These are phyloP conservation scores for Santalum album DNA, from an alignment of 164 flowering plant species.

Conservation along the genomic window DNA sequence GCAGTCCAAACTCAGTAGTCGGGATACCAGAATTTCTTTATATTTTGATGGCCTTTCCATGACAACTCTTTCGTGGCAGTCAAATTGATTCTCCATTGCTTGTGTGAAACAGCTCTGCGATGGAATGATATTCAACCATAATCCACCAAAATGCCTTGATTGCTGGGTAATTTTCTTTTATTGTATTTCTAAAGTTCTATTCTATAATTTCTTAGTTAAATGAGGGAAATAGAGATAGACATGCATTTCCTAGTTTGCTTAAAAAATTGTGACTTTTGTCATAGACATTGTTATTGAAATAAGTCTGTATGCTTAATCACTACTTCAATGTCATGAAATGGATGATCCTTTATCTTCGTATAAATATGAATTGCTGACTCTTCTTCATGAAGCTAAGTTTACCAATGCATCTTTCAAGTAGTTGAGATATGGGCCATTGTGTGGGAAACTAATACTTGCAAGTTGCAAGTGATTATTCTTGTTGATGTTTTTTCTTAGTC, in stretches of 20 bases:
- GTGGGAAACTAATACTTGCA: not conserved
- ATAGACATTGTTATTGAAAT: too few relatives aligned
- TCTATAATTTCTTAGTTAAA: not conserved
- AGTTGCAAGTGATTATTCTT: not conserved
- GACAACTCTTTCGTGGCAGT: not conserved
- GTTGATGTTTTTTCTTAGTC: not conserved
- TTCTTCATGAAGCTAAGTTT: not conserved
- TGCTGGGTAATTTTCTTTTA: slow-evolving; percentile 50
- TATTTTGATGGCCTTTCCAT: too few relatives aligned
- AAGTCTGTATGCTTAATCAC: too few relatives aligned
- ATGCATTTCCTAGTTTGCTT: not conserved
- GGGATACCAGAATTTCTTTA: too few relatives aligned
- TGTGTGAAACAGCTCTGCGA: slow-evolving; percentile 70
- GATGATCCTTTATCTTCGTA: too few relatives aligned
- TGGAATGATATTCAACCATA: slow-evolving; percentile 86
- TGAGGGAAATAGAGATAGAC: not conserved
- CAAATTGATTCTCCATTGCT: not conserved
- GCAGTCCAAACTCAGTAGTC: not conserved
- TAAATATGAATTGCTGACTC: too few relatives aligned
- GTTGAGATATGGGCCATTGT: not conserved
- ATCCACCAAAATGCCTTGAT: slow-evolving; percentile 72
- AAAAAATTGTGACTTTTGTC: not conserved
- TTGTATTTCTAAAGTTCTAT: not conserved
- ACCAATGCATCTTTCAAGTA: not conserved
- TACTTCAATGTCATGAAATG: too few relatives aligned